Evolutionary conservation across 805 yeast species (phyloP).

Genomic region (Spathaspora girioi): DNA sequence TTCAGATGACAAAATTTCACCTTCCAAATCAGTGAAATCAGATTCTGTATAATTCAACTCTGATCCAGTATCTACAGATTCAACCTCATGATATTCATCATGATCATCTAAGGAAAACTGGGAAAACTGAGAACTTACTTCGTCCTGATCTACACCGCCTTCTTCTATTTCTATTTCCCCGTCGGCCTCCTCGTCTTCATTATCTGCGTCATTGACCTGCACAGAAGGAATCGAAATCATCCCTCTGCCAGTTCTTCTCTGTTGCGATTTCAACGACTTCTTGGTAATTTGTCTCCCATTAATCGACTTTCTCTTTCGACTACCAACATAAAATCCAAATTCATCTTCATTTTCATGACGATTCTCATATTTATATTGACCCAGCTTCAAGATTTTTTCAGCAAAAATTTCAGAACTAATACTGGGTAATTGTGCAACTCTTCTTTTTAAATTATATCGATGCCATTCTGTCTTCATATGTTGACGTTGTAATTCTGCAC

Average conservation of each 20-base stretch:
- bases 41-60: conserved; percentile 46
- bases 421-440: conserved; percentile 60
- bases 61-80: conserved; percentile 45
- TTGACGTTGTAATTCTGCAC: conserved; percentile 35
- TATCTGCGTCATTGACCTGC: conserved; percentile 14
- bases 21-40: conserved; percentile 19
- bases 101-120: conserved; percentile 52
- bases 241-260: conserved; percentile 11
- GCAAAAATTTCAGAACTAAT: conserved; percentile 66
- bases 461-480: conserved; percentile 48
- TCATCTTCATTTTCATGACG: conserved; percentile 44
- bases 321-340: conserved; percentile 45
- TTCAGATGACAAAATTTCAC: conserved; percentile 15
- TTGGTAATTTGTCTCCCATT: conserved; percentile 35
- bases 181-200: neutral
- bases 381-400: conserved; percentile 52
- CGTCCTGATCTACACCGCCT: conserved; percentile 49
- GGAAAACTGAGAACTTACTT: conserved; percentile 53
- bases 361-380: conserved; percentile 7
- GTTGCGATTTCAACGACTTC: conserved; percentile 31
- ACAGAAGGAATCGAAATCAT: neutral
- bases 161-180: conserved; percentile 18
- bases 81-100: conserved; percentile 15
- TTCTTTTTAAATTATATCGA: conserved; percentile 40
- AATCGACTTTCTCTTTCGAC: conserved; percentile 18